phyloP scores from a whole-genome alignment of 2,329 filamentous ascomycete genomes.

The Fusarium bulbicola region DNA sequence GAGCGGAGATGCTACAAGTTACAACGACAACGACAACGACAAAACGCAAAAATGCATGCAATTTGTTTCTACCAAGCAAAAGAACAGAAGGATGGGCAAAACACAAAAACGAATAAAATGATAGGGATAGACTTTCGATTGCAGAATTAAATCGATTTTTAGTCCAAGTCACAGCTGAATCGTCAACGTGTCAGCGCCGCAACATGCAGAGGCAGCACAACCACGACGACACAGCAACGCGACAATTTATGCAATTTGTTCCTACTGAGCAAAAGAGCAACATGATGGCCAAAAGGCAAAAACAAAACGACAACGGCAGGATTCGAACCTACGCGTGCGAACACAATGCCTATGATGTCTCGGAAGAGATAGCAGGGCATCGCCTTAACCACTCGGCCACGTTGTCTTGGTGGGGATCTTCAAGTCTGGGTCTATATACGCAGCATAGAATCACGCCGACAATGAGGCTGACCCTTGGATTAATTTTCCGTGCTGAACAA shows the following conservation, averaged over 20 bases:
- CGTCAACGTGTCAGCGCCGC: too few relatives aligned
- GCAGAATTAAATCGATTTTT: not conserved
- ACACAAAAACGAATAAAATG: not conserved
- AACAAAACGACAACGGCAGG: slow-evolving; percentile 22
- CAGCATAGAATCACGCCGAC: fast-evolving
- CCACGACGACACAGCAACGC: not conserved
- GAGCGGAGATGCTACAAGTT: too few relatives aligned
- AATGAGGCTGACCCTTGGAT: fast-evolving
- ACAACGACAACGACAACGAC: fast-evolving
- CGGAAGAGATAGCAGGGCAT: slow-evolving; percentile 25
- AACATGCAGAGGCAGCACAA: fast-evolving
- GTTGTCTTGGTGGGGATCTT: not conserved
- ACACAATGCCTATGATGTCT: slow-evolving; percentile 30
- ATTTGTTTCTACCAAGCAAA: fast-evolving
- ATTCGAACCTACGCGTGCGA: slow-evolving; percentile 32
- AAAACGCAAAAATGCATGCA: not conserved
- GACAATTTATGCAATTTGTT: not conserved
- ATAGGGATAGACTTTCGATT: not conserved
- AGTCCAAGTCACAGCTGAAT: too few relatives aligned
- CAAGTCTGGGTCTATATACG: not conserved
- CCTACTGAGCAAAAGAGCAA: not conserved
- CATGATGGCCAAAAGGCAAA: not conserved
- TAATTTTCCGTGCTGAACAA: not conserved
- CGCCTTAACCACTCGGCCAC: slow-evolving; percentile 31
- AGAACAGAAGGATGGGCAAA: not conserved